Evolutionary conservation across 768 basidiomycete species (phyloP).

Genomic region (Lentinula raphanica): DNA sequence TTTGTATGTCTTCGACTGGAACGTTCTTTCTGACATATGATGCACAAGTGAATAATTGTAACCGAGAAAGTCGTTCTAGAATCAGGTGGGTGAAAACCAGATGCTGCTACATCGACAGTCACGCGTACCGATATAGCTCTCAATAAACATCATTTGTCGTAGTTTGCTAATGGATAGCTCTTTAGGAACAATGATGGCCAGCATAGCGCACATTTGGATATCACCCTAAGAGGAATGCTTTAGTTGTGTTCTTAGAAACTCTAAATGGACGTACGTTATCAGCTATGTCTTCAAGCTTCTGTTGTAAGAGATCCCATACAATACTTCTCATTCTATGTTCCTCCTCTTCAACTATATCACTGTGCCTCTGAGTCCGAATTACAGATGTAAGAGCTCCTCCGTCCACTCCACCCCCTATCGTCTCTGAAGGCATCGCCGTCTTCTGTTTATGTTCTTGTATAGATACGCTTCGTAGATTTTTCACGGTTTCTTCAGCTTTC

Average conservation of each 20-base stretch:
- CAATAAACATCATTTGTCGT: conserved; percentile 50
- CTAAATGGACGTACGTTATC: conserved; percentile 42
- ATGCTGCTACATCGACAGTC: neutral
- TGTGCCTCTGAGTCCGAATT: conserved; percentile 29
- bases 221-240: conserved; percentile 50
- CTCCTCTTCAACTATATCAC: conserved; percentile 40
- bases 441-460: conserved; percentile 22
- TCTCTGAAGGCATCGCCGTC: conserved; percentile 25
- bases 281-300: conserved; percentile 55
- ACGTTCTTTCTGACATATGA: conserved; percentile 73
- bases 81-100: neutral
- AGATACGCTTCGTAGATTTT: conserved; percentile 17
- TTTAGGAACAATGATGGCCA: conserved; percentile 53
- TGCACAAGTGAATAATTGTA: conserved; percentile 59
- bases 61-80: conserved; percentile 58
- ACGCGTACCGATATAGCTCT: conserved; percentile 65
- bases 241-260: conserved; percentile 9
- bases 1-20: conserved; percentile 43
- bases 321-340: conserved; percentile 48
- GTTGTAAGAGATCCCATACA: conserved; percentile 51
- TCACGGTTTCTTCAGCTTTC: conserved; percentile 23
- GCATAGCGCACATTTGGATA: conserved; percentile 73
- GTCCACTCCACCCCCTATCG: conserved; percentile 20
- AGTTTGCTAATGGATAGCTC: conserved; percentile 48
- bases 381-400: conserved; percentile 5